Percentiles rank a stretch among this genome's conserved stretches.
Evolutionary conservation across 2,329 filamentous ascomycete genomes (phyloP).

Genomic region (Stachybotrys elegans): DNA sequence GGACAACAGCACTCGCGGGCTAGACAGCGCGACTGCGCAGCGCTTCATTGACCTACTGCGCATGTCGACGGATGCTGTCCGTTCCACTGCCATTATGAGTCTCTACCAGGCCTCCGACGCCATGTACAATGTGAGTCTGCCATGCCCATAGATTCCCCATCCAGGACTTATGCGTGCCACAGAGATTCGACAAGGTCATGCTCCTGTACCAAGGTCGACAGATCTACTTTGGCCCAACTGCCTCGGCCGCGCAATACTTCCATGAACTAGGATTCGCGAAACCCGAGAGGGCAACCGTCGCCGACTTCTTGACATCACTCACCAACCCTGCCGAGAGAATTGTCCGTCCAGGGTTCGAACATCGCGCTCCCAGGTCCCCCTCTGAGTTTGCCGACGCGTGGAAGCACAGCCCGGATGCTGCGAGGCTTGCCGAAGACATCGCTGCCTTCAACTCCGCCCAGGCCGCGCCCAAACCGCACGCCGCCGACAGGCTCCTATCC

Average conservation of each 20-base stretch:
- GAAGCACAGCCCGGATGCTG: background rate
- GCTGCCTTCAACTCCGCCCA: background rate
- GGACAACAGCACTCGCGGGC: conserved; percentile 19
- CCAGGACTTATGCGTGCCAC: no score
- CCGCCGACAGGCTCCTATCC: no score
- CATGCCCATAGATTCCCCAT: no score
- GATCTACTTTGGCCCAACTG: conserved; percentile 56
- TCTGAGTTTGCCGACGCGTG: background rate
- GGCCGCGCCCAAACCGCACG: background rate
- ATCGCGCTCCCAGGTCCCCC: conserved; percentile 39
- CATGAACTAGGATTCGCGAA: conserved; percentile 24
- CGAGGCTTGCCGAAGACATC: background rate
- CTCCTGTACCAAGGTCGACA: conserved; percentile 62
- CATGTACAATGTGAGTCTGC: conserved; percentile 3
- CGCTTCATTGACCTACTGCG: conserved; percentile 1
- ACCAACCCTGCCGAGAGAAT: conserved; percentile 61
- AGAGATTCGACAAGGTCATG: conserved; percentile 60
- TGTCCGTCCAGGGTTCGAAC: conserved; percentile 53
- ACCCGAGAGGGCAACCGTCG: conserved; percentile 51
- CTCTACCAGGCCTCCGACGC: conserved; percentile 5
- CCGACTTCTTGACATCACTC: conserved; percentile 66
- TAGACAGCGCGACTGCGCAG: conserved; percentile 12
- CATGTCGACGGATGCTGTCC: background rate
- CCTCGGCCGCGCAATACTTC: conserved; percentile 55
- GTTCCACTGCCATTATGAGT: background rate